Base-by-base conservation (phyloP, 2,329 filamentous ascomycete genomes). In the Aspergillus nomiae region DNA sequence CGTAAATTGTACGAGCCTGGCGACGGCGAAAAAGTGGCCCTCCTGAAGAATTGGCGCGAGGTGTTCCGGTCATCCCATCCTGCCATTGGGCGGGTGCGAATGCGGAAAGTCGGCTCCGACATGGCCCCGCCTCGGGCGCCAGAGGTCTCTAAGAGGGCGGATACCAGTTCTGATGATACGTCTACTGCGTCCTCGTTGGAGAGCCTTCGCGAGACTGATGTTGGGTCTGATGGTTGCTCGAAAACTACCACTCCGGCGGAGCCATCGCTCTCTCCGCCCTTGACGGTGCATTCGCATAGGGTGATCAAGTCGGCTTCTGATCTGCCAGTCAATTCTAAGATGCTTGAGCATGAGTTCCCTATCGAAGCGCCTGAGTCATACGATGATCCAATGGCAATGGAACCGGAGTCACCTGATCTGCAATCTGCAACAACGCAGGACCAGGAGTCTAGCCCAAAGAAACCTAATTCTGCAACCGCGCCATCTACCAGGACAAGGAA, bases 11-110 rank as follows among this genome's bases (percentile, higher is more conserved):
- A 80, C 58, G 71, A 78, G 32, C 77, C 77, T 0, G 80, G 79
- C 4, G 69, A 76, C 4, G 77, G 77, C 4, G 76, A 80, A 26
- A 77, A 77, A 58, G 79, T 83, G 0, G 74, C 81, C 2, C 64
- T 83, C 21, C 70, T 83, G 55, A 77, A 79, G 65, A 78, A 83
- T 66, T 83, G 81, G 80, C 74, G 79, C 24, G 78, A 82, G 61
- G 67, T 81, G 3, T 82, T 83, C 65, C 75, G 76, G 46, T 67
- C 73, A 16, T 71, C 74, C 0, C 71, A 78, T 58, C 76, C 74
- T 7, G 69, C 69, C 21, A 70, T 72, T 54, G 72, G 72, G 7
- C 62, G 68, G 0, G 28, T 70, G 57, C 68, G 70, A 32, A 68
- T 67, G 38, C 59, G 64, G 30, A 60, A 70, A 65, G 56, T 30